Percentiles rank a stretch among this genome's conserved stretches.
Evolutionary conservation across 371 early-diverging fungal species (phyloP).

Genomic region (Thermomucor indicae-seudaticae): DNA sequence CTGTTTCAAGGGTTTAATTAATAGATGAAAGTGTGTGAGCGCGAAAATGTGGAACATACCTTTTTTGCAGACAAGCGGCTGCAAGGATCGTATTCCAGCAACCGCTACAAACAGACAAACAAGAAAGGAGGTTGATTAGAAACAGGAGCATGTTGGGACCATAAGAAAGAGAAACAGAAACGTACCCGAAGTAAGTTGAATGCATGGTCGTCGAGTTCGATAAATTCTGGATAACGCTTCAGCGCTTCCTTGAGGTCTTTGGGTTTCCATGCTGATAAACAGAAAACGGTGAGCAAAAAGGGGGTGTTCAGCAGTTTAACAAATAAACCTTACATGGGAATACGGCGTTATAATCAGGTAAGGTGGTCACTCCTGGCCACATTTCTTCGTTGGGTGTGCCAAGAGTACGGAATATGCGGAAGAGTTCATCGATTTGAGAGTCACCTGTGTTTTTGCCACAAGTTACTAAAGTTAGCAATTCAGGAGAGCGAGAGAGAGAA

Average conservation of each 20-base stretch:
- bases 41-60: neutral
- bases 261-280: conserved; percentile 9
- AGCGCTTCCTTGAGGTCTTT: conserved; percentile 8
- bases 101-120: neutral
- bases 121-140: neutral
- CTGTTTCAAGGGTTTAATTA: neutral
- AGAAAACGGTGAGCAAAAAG: neutral
- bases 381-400: conserved; percentile 87
- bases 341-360: conserved; percentile 80
- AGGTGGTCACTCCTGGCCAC: conserved; percentile 81
- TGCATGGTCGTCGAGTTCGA: conserved; percentile 6
- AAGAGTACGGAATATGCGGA: conserved; percentile 87
- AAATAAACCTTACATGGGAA: conserved; percentile 46
- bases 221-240: neutral
- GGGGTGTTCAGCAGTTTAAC: neutral
- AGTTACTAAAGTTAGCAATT: neutral
- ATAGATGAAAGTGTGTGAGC: neutral
- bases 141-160: too few relatives aligned
- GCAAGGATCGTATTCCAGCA: conserved; percentile 11
- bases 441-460: too few relatives aligned
- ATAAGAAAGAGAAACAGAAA: neutral
- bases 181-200: conserved; percentile 8
- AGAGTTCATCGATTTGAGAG: conserved; percentile 97
- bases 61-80: conserved; percentile 13
- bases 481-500: neutral